Base-by-base conservation (phyloP, 495 filamentous ascomycete genomes). In the Penicillium goetzii region DNA sequence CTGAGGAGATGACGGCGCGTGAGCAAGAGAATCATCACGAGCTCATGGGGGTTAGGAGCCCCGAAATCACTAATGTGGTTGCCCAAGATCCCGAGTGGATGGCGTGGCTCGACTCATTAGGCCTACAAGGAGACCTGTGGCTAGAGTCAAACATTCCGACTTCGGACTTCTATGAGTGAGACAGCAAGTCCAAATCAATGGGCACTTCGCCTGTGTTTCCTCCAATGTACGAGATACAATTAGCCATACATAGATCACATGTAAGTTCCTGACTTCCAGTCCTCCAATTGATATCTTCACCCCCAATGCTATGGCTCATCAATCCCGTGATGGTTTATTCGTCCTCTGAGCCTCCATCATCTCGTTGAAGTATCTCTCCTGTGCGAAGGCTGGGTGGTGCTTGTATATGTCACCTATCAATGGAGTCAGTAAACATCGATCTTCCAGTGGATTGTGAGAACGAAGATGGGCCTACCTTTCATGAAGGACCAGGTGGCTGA, bases 81-180 rank as follows among this genome's bases (percentile, higher is more conserved):
- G 49, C 12, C 0, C 49, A 51, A 2, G 49, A 51, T 19, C 23
- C 49, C 11, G 49, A 51, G 49, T 51, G 49, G 49, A 51, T n/a
- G 49, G 49, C 49, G 11, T 51, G 49, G 49, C 49, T 51, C 15
- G 49, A 51, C 15, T 51, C 49, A 6, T 10, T 51, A 19, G 49
- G 49, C 9, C n/a, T 51, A 51, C 49, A 51, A n/a, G 49, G 49
- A 7, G 49, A 51, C 28, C 12, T 51, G 17, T 51, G 49, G 49
- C 25, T 26, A n/a, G 23, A 26, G 28, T 30, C 49, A 14, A 51
- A 10, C 17, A 30, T 51, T 51, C 28, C 49, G 12, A 51, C 49
- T 14, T 30, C 25, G 8, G 49, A 51, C 25, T n/a, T 51, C 5
- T 51, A 21, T 43, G 40, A 43, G 17, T 43, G n/a, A 43, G n/a